A percentile compares a stretch with the other conserved stretches of the same genome.
Conservation (phyloP, 106 monocot species). For the Posidonia australis region DNA sequence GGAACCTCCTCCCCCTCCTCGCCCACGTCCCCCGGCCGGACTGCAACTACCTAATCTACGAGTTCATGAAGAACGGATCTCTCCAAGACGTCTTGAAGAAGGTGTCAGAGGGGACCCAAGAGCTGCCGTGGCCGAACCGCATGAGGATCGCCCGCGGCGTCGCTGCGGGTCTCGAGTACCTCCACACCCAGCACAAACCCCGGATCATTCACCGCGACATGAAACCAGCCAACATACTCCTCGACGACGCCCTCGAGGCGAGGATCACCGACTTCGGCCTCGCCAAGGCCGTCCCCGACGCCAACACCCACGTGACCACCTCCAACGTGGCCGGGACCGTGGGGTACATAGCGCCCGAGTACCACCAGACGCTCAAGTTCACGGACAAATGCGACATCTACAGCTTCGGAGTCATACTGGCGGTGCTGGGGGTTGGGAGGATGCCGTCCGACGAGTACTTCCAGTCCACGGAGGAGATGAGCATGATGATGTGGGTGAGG, state of each 20-base stretch:
- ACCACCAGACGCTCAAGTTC: constrained; percentile 55
- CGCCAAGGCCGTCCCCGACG: constrained; percentile 53
- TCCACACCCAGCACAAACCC: constrained; percentile 50
- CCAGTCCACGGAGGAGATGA: constrained; percentile 25
- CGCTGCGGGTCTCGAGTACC: constrained; percentile 59
- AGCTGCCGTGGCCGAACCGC: constrained; percentile 29
- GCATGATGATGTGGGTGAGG: constrained; percentile 54
- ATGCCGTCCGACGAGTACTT: constrained; percentile 61
- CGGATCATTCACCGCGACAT: constrained; percentile 65
- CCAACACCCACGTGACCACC: constrained; percentile 45
- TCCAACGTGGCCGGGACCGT: constrained; percentile 57
- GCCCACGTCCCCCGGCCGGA: constrained; percentile 51
- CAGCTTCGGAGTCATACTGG: constrained; percentile 72
- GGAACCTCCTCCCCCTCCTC: constrained; percentile 60
- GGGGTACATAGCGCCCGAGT: constrained; percentile 86
- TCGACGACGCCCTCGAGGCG: constrained; percentile 58
- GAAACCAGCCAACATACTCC: constrained; percentile 69
- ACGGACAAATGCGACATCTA: constrained; percentile 65
- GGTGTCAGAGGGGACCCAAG: neutral
- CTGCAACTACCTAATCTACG: constrained; percentile 59
- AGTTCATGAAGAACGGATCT: constrained; percentile 81
- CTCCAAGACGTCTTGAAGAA: constrained; percentile 35
- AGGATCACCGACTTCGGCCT: constrained; percentile 65
- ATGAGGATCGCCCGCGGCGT: constrained; percentile 31
- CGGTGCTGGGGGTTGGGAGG: constrained; percentile 46